A percentile compares a stretch with the other conserved stretches of the same genome.
Conservation (phyloP, 768 basidiomycete genomes). For the Xerocomellus intermedius region DNA sequence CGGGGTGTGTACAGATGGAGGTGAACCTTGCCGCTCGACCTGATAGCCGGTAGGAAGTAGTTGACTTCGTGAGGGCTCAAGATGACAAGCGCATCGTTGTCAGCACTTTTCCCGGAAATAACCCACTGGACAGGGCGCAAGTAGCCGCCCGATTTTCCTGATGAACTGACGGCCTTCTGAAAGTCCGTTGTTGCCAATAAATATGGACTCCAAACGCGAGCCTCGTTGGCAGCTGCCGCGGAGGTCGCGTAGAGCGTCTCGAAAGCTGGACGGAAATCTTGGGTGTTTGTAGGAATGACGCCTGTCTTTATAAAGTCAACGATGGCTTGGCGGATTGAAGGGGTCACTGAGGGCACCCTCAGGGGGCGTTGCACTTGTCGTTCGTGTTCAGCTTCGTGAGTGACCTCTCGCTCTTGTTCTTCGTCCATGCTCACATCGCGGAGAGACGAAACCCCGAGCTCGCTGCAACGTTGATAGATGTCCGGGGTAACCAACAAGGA, state of each 20-base stretch:
- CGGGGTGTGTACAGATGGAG: too few relatives aligned
- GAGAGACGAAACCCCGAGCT: conserved; percentile 5
- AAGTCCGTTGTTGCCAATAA: conserved; percentile 19
- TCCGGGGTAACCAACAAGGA: not conserved
- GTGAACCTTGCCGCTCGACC: conserved; percentile 12
- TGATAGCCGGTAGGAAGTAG: conserved; percentile 37
- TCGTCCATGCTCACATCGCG: conserved; percentile 6
- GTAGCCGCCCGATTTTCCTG: not conserved
- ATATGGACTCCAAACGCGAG: conserved; percentile 14
- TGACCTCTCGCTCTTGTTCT: conserved; percentile 47
- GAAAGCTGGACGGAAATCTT: not conserved
- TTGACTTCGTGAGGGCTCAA: conserved; percentile 30
- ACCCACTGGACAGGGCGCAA: not conserved
- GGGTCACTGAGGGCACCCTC: conserved; percentile 19
- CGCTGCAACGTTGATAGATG: conserved; percentile 1
- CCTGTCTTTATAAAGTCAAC: not conserved
- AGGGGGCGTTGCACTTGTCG: conserved; percentile 38
- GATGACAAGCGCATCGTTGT: too few relatives aligned
- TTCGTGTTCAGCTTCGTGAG: conserved; percentile 45
- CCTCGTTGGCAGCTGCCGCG: conserved; percentile 17
- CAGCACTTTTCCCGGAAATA: too few relatives aligned
- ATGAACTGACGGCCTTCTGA: conserved; percentile 4
- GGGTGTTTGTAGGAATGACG: not conserved
- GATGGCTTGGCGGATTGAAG: conserved; percentile 3
- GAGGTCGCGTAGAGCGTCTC: not conserved